Evolutionary conservation across 768 basidiomycete species (phyloP).

Genomic region (Leccinum uliginosum): DNA sequence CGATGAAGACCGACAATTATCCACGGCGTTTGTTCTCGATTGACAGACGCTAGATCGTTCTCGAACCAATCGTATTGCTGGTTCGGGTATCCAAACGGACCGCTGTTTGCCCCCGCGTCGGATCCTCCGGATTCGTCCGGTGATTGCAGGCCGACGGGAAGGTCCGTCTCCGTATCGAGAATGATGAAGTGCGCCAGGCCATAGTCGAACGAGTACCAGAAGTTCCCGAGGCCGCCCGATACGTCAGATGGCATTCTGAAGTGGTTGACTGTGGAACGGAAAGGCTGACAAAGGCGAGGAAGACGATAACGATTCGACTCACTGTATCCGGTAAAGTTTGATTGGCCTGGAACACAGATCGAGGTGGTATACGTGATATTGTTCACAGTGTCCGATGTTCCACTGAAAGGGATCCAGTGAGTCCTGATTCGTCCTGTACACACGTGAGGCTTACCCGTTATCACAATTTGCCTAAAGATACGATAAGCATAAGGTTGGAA

Average conservation of each 20-base stretch:
- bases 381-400: slow-evolving; percentile 20
- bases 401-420: slow-evolving; percentile 3
- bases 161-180: slow-evolving; percentile 22
- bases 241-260: slow-evolving; percentile 25
- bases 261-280: slow-evolving; percentile 20
- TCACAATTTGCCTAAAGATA: slow-evolving; percentile 22
- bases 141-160: slow-evolving; percentile 22
- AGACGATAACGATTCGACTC: neutral
- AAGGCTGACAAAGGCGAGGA: neutral
- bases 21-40: slow-evolving; percentile 26
- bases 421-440: neutral
- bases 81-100: slow-evolving; percentile 27
- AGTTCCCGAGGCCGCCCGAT: slow-evolving; percentile 25
- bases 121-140: slow-evolving; percentile 22
- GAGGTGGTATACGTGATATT: slow-evolving; percentile 26
- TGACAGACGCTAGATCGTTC: slow-evolving; percentile 19
- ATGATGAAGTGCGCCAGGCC: slow-evolving; percentile 27
- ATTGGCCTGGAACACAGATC: slow-evolving; percentile 24
- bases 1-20: slow-evolving; percentile 26
- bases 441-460: slow-evolving; percentile 19
- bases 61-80: slow-evolving; percentile 28
- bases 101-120: slow-evolving; percentile 18
- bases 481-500: neutral
- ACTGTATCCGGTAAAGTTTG: slow-evolving; percentile 29
- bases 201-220: slow-evolving; percentile 31